Evolutionary conservation across 306 rosid genomes (phyloP).

Genomic region (Fragaria vesca): DNA sequence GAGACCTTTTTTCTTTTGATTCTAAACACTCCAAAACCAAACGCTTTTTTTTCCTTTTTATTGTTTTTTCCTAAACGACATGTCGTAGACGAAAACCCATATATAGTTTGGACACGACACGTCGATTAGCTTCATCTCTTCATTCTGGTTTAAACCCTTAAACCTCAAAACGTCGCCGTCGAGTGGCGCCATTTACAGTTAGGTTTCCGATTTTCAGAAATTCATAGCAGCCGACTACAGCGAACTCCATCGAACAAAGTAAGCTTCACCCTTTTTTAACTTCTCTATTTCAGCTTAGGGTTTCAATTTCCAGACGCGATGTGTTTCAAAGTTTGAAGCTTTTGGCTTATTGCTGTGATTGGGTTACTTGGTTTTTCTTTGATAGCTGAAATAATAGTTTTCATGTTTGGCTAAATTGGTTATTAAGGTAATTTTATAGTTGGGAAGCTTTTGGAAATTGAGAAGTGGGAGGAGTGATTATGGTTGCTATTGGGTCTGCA

Average conservation of each 20-base stretch:
- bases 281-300: not conserved
- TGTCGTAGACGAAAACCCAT: not conserved
- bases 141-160: not conserved
- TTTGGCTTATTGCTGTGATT: not conserved
- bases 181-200: not conserved
- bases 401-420: constrained; percentile 3
- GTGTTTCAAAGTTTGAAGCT: not conserved
- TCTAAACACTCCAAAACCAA: no score
- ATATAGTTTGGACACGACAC: not conserved
- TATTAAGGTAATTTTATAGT: not conserved
- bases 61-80: not conserved
- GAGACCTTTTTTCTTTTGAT: no score
- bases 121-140: not conserved
- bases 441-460: constrained; percentile 7
- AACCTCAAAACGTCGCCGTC: not conserved
- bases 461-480: not conserved
- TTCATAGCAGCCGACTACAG: not conserved
- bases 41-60: no score
- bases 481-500: constrained; percentile 58
- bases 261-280: not conserved
- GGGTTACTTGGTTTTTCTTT: not conserved
- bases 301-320: not conserved
- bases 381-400: not conserved
- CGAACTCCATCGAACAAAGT: not conserved
- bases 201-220: not conserved